Conservation (phyloP, 1,139 yeast species). For the Kodamaea sp. region DNA sequence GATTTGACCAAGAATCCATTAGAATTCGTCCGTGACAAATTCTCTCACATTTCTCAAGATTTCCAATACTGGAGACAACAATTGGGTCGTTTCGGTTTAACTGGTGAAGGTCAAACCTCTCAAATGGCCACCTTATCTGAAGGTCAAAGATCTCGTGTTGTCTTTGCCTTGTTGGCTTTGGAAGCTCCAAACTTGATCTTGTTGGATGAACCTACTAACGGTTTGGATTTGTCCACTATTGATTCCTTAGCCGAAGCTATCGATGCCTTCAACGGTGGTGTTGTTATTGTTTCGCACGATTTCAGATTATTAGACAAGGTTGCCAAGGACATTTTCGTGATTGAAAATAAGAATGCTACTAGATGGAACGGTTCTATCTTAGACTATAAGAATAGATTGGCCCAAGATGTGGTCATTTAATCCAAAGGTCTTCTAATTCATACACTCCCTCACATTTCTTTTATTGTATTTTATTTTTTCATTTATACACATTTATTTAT, state of each 20-base stretch:
- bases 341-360: slow-evolving; percentile 91
- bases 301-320: slow-evolving; percentile 96
- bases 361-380: slow-evolving; percentile 93
- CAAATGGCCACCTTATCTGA: slow-evolving; percentile 98
- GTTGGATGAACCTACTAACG: slow-evolving; percentile 99
- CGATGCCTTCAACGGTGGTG: slow-evolving; percentile 94
- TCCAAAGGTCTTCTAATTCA: neutral
- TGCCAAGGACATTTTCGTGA: slow-evolving; percentile 95
- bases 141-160: slow-evolving; percentile 99
- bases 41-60: slow-evolving; percentile 87
- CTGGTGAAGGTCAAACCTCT: slow-evolving; percentile 98
- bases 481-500: slow-evolving; percentile 1
- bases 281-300: slow-evolving; percentile 97
- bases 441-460: neutral
- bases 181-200: slow-evolving; percentile 93
- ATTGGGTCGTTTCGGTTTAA: slow-evolving; percentile 95
- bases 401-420: slow-evolving; percentile 76
- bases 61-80: slow-evolving; percentile 99
- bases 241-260: slow-evolving; percentile 98
- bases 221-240: slow-evolving; percentile 96
- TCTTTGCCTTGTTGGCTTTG: slow-evolving; percentile 90
- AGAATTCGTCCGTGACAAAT: slow-evolving; percentile 95
- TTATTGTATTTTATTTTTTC: neutral
- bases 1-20: slow-evolving; percentile 92
- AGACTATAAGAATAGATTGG: slow-evolving; percentile 90